Percentiles rank a stretch among this genome's conserved stretches.
phyloP scores from a whole-genome alignment of 108 stramenopile genomes.

The Fragilaria radians region DNA sequence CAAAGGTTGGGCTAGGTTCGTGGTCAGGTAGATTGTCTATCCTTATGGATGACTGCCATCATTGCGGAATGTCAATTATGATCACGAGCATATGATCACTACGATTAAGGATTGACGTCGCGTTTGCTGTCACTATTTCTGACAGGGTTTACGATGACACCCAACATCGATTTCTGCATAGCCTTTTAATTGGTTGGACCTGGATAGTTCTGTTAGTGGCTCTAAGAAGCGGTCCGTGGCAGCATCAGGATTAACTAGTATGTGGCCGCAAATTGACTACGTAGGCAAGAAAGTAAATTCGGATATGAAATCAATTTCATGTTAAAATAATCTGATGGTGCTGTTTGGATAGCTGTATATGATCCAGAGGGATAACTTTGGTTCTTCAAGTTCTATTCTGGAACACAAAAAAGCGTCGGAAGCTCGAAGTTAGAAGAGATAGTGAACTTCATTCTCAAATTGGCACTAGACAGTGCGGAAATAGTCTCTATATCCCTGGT shows the following conservation, averaged over 20 bases:
- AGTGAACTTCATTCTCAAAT: constrained; percentile 12
- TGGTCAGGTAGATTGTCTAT: constrained; percentile 26
- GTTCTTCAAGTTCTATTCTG: constrained; percentile 20
- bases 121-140: constrained; percentile 23
- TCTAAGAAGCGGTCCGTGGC: constrained; percentile 11
- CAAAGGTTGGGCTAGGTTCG: constrained; percentile 13
- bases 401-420: constrained; percentile 13
- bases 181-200: constrained; percentile 25
- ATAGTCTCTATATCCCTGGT: constrained; percentile 8
- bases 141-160: not conserved
- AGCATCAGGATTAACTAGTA: constrained; percentile 16
- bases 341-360: constrained; percentile 8
- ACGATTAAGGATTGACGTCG: constrained; percentile 9
- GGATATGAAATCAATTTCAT: not conserved
- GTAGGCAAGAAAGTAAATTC: not conserved
- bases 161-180: constrained; percentile 6
- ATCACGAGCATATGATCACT: constrained; percentile 32
- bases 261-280: constrained; percentile 28
- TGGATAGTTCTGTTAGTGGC: constrained; percentile 20
- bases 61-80: constrained; percentile 17
- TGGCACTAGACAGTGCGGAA: constrained; percentile 7
- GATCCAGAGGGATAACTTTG: constrained; percentile 18
- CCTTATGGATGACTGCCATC: constrained; percentile 19
- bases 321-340: not conserved
- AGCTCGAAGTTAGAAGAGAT: constrained; percentile 17